Conservation (phyloP, 805 yeast species). For the Peterozyma toletana region DNA sequence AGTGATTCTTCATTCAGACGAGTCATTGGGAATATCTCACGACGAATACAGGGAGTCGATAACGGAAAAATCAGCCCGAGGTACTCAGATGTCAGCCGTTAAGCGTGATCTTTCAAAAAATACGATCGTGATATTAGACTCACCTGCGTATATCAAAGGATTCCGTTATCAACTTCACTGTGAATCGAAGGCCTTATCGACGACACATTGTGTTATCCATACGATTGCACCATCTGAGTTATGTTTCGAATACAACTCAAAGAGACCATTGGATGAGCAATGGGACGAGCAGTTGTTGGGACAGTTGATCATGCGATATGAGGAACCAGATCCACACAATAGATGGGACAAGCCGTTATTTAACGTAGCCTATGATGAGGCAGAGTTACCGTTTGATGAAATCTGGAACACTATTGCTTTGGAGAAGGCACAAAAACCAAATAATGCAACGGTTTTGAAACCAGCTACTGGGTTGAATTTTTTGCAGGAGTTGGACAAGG, state of each 20-base stretch:
- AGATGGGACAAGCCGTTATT: slow-evolving; percentile 95
- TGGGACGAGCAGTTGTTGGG: slow-evolving; percentile 66
- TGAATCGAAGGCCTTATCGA: slow-evolving; percentile 79
- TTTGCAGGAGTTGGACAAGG: slow-evolving; percentile 67
- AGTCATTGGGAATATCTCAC: slow-evolving; percentile 64
- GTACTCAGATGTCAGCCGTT: slow-evolving; percentile 82
- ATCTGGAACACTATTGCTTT: slow-evolving; percentile 59
- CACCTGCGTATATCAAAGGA: slow-evolving; percentile 87
- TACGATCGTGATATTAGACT: slow-evolving; percentile 77
- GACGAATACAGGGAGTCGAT: slow-evolving; percentile 62
- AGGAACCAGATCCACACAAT: slow-evolving; percentile 81
- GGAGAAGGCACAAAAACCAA: slow-evolving; percentile 64
- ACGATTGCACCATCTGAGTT: slow-evolving; percentile 60
- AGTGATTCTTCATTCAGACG: slow-evolving; percentile 72
- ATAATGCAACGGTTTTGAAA: slow-evolving; percentile 75
- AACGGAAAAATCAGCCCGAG: slow-evolving; percentile 76
- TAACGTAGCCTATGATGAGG: slow-evolving; percentile 53
- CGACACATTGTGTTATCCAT: slow-evolving; percentile 79
- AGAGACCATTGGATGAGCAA: slow-evolving; percentile 22
- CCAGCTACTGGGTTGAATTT: slow-evolving; percentile 75
- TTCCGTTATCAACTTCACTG: slow-evolving; percentile 90
- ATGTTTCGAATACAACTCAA: slow-evolving; percentile 56
- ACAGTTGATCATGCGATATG: slow-evolving; percentile 77
- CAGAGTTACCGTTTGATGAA: slow-evolving; percentile 52
- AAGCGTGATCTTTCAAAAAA: slow-evolving; percentile 67